Base-by-base conservation (phyloP, 2,329 filamentous ascomycete species). In the Microdochium nivale region DNA sequence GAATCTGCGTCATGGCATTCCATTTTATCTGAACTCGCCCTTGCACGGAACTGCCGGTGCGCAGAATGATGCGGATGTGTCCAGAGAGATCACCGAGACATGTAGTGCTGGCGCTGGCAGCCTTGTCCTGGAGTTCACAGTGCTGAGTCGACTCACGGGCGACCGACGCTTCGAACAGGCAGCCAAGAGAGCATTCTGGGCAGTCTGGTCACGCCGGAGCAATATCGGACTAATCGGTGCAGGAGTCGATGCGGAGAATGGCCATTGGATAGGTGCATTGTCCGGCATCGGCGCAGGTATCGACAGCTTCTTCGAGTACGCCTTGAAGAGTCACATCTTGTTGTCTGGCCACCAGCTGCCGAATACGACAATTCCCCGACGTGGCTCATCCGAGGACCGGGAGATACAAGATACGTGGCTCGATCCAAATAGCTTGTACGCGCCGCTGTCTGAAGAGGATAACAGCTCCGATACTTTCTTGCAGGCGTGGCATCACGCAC, bases 251-350 rank as follows among this genome's bases (percentile, higher is more conserved):
- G 89, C 90, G 1, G 92, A 97, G 64, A 87, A 83, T 25, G 94
- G 92, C 0, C 78, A 87, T 58, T 99, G 94, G 94, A 85, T 94
- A 32, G 87, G 87, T 9, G 80, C 88, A 2, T 91, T 89, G 65
- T 86, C 92, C n/a, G 92, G 94, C 27, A 95, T 99, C 59, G 94
- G 94, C 49, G 94, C 94, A 8, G 94, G 94, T 37, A 90, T 96
- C 62, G 94, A 99, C 71, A 96, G 91, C 70, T 99, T 99, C 71
- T 97, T 96, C 63, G 94, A 99, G 70, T 99, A 99, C 68, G 91
- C 94, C 3, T 79, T 97, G 61, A 99, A 99, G 70, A 90, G 90
- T 19, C 85, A 96, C 64, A 88, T 99, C 54, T 71, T 99, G 24
- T 80, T 97, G 23, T 96, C 92, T 2, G 88, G 89, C 1, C 82